Conservation (phyloP, 306 rosid genomes). For the Myrica gale region DNA sequence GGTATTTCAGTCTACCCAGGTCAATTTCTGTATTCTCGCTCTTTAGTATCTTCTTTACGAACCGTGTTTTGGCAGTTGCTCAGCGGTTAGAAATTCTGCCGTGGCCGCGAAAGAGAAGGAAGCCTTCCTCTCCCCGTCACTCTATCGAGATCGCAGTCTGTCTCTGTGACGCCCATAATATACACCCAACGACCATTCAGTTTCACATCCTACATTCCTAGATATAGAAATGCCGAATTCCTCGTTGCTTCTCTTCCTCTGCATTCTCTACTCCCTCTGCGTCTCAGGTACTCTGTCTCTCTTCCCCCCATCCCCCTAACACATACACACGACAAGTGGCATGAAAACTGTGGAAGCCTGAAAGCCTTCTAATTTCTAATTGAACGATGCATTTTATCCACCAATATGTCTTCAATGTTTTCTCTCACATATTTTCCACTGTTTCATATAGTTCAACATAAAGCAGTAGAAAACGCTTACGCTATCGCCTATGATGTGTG, state of each 20-base stretch:
- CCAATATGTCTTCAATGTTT: not conserved
- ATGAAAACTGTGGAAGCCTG: not conserved
- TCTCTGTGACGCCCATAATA: not conserved
- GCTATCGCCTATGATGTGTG: not conserved
- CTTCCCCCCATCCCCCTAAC: not conserved
- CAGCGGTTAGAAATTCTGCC: not conserved
- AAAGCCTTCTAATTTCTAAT: not conserved
- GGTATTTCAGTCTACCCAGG: not conserved
- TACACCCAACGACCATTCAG: constrained; percentile 7
- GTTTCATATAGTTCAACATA: not conserved
- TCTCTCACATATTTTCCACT: not conserved
- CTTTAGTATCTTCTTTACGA: not conserved
- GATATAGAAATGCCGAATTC: constrained; percentile 36
- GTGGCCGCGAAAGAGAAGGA: constrained; percentile 40
- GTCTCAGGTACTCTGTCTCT: constrained; percentile 29
- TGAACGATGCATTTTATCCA: not conserved
- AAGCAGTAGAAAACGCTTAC: not conserved
- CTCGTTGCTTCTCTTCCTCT: constrained; percentile 28
- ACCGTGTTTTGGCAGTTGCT: constrained; percentile 19
- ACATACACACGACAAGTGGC: not conserved
- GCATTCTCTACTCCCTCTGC: constrained; percentile 38
- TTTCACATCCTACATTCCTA: constrained; percentile 11
- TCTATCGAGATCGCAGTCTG: not conserved
- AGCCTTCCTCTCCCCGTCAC: constrained; percentile 2
- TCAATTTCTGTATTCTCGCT: not conserved